These are phyloP conservation scores for Tilletiopsis washingtonensis DNA, from an alignment of 1,284 basidiomycete genomes.

Conservation along the genomic window DNA sequence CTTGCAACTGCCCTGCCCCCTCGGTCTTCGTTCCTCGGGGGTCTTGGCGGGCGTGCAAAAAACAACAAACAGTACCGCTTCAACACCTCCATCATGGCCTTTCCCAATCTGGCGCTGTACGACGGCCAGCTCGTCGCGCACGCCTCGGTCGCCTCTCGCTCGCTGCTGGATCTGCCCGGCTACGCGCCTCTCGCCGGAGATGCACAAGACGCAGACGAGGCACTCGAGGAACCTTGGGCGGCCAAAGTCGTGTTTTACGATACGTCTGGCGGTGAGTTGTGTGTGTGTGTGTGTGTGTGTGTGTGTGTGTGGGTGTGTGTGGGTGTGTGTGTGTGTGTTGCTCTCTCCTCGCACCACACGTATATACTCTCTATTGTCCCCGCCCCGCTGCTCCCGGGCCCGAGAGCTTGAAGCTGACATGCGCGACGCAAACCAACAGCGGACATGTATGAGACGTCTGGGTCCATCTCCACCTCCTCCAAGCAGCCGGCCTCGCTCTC, in stretches of 20 bases:
- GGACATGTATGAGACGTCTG: constrained; percentile 22
- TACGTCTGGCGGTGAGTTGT: constrained; percentile 50
- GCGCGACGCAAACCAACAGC: constrained; percentile 1
- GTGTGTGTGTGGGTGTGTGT: no score
- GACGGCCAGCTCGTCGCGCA: constrained; percentile 64
- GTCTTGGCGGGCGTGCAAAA: no score
- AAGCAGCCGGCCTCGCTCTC: no score
- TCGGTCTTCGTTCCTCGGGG: no score
- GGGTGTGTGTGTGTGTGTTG: no score
- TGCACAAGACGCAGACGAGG: constrained; percentile 50
- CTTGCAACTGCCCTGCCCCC: no score
- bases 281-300: no score
- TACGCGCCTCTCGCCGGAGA: constrained; percentile 47
- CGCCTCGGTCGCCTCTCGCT: constrained; percentile 49
- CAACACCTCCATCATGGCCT: constrained; percentile 75
- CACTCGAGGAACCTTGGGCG: constrained; percentile 58
- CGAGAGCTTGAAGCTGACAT: no score
- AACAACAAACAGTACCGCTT: constrained; percentile 60
- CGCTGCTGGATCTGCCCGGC: constrained; percentile 60
- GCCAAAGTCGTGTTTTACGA: constrained; percentile 86
- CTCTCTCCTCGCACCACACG: no score
- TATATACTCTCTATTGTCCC: no score
- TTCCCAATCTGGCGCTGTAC: constrained; percentile 79
- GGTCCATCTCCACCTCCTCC: no score
- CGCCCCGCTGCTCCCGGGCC: no score